Evolutionary conservation across 2,329 filamentous ascomycete genomes (phyloP).

Genomic region (Cryphonectria carpinicola): DNA sequence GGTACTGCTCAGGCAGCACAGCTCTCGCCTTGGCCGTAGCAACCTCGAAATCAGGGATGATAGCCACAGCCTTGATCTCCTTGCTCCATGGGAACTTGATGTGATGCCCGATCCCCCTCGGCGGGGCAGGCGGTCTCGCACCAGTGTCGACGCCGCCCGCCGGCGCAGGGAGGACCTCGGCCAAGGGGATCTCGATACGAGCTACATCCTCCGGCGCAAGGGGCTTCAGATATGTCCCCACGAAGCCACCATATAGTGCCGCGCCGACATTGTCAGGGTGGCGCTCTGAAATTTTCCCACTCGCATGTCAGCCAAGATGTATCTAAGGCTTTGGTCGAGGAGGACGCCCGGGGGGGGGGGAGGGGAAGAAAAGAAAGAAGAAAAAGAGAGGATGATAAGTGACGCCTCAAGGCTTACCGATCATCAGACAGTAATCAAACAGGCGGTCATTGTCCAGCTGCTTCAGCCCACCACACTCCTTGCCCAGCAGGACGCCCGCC

Average conservation of each 20-base stretch:
- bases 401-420: conserved; percentile 59
- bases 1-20: conserved; percentile 81
- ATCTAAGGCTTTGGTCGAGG: neutral
- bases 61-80: conserved; percentile 95
- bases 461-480: conserved; percentile 80
- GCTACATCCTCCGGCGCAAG: conserved; percentile 86
- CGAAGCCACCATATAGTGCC: conserved; percentile 92
- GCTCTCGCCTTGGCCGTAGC: conserved; percentile 89
- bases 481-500: conserved; percentile 89
- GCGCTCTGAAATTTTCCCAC: conserved; percentile 58
- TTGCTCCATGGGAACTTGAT: conserved; percentile 93
- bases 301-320: conserved; percentile 11
- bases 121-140: conserved; percentile 83
- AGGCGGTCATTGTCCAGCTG: conserved; percentile 77
- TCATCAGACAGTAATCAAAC: conserved; percentile 97
- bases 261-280: conserved; percentile 96
- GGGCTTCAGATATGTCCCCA: conserved; percentile 95
- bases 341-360: neutral
- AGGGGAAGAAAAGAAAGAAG: too few relatives aligned
- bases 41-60: conserved; percentile 95
- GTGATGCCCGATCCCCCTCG: conserved; percentile 90
- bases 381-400: neutral
- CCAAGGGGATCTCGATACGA: conserved; percentile 89
- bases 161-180: conserved; percentile 87
- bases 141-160: conserved; percentile 93